A percentile compares a stretch with the other conserved stretches of the same genome.
These are phyloP conservation scores for Kodamaea restingae DNA, from an alignment of 805 yeast genomes.

Conservation along the genomic window DNA sequence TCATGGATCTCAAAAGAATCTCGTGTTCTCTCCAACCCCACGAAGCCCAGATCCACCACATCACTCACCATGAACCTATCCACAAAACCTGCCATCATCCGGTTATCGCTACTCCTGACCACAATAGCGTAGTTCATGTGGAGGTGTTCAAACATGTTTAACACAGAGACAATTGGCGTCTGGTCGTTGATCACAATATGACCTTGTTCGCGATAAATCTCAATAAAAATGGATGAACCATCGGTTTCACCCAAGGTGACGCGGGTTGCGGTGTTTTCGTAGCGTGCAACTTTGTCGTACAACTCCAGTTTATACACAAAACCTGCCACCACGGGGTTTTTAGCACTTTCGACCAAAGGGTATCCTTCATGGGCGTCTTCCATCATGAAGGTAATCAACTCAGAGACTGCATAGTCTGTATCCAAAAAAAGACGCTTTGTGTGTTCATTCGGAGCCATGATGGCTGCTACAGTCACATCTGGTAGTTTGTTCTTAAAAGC, in stretches of 20 bases:
- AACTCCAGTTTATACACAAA: slow-evolving; percentile 31
- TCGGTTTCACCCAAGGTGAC: slow-evolving; percentile 12
- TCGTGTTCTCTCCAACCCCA: slow-evolving; percentile 12
- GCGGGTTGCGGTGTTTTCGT: slow-evolving; percentile 5
- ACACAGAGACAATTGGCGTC: slow-evolving; percentile 28
- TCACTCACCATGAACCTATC: slow-evolving; percentile 35
- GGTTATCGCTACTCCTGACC: slow-evolving; percentile 13
- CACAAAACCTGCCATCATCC: slow-evolving; percentile 31
- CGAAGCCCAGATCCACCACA: slow-evolving; percentile 27
- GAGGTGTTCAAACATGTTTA: slow-evolving; percentile 38
- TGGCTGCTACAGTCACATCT: slow-evolving; percentile 21
- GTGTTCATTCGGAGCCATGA: slow-evolving; percentile 28
- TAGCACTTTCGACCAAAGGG: slow-evolving; percentile 27
- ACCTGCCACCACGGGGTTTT: slow-evolving; percentile 33
- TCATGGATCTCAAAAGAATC: slow-evolving; percentile 8
- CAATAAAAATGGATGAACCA: not conserved
- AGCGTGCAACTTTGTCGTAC: slow-evolving; percentile 7
- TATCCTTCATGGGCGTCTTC: slow-evolving; percentile 42
- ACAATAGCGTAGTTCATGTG: slow-evolving; percentile 34
- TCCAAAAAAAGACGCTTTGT: slow-evolving; percentile 28
- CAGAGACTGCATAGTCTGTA: slow-evolving; percentile 20
- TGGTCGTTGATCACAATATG: slow-evolving; percentile 26
- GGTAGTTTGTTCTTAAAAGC: slow-evolving; percentile 29
- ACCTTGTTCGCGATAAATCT: slow-evolving; percentile 16
- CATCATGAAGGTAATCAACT: slow-evolving; percentile 18